Evolutionary conservation across 352 stramenopile genomes (phyloP), one percentile per base, ranked within the genome.

Genomic region (Phytophthora ohioensis): DNA sequence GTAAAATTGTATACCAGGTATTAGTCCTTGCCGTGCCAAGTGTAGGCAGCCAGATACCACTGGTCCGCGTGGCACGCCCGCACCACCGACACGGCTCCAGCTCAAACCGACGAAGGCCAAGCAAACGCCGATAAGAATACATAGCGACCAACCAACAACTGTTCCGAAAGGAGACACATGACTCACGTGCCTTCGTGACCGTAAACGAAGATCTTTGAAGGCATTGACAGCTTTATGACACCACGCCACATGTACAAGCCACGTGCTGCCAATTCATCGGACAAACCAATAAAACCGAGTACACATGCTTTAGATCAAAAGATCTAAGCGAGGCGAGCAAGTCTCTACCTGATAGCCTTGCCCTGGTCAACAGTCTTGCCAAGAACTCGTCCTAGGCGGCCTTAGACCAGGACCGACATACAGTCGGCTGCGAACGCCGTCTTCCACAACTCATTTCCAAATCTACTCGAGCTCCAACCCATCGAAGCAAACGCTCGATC

Each of bases 391-490:
- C 39, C 11, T 7, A 46, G 39, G 3, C 11, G 13, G 2, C 12
- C 17, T 4, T 46, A 13, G 39, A 15, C 17, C 39, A 17, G 4
- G 39, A 46, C 39, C 39, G 11, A 27, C 39, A 12, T 46, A 4
- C 17, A 71, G 15, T 72, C 61, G 41, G 60, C 36, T n/a, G 32
- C 47, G 15, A 38, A 30, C 13, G 31, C 4, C 30, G 47, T 34
- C 13, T 55, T 55, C 47, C 12, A 30, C 47, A 55, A 10, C 47
- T 59, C 55, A 62, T 62, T 62, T 41, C 52, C 55, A 39, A 61
- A 61, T 52, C n/a, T n/a, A 41, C 55, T 41, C 52, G 52, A 46
- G 17, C 15, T 41, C 39, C 55, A 43, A 32, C 55, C 21, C 32
- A 42, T 62, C 41, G 55, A 42, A 38, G 39, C 41, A n/a, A 62